Evolutionary conservation across 495 filamentous ascomycete genomes (phyloP), one percentile per base, ranked within the genome.

Genomic region (Parmelia sp.): DNA sequence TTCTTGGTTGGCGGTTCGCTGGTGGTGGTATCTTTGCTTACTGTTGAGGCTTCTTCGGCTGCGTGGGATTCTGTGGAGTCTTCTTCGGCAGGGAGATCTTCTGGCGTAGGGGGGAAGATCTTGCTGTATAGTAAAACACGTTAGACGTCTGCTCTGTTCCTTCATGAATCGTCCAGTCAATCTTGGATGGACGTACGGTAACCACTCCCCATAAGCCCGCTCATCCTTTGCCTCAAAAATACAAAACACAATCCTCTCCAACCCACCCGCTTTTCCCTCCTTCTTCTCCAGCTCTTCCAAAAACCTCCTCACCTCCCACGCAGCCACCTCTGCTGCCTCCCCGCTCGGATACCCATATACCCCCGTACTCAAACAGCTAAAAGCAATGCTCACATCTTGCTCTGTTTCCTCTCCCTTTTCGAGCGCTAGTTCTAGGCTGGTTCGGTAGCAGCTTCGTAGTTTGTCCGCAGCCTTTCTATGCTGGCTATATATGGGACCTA

Each of bases 301-400:
- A 70, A 91, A 97, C 36, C 78, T 73, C 57, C 87, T 84, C 23
- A 95, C 87, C 15, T 90, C 85, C 40, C 79, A 75, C 60, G 88
- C 73, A 3, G 90, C 94, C 47, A 84, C 79, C 27, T 76, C 69
- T 1, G 91, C 90, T 19, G 93, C 94, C 37, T 85, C 79, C 4
- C 70, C 64, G 69, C 84, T 88, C 6, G 92, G 93, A 72, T 95
- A 98, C 10, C 91, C 91, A 72, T 96, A 97, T 0, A 96, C 71
- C 2, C 94, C 94, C 14, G 93, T 96, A 68, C 90, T 94, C 58
- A 98, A 75, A 40, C 85, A 86, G 31, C 83, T 81, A 70, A 98
- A 97, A 0, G 91, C 94, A 61, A 98, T 83, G 58, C 82, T 88
- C 69, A 79, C 83, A 53, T 31, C 25, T 6, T 19, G 27, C 49